These are phyloP conservation scores for Aspergillus sp. DNA, from an alignment of 2,329 filamentous ascomycete genomes.

Conservation along the genomic window DNA sequence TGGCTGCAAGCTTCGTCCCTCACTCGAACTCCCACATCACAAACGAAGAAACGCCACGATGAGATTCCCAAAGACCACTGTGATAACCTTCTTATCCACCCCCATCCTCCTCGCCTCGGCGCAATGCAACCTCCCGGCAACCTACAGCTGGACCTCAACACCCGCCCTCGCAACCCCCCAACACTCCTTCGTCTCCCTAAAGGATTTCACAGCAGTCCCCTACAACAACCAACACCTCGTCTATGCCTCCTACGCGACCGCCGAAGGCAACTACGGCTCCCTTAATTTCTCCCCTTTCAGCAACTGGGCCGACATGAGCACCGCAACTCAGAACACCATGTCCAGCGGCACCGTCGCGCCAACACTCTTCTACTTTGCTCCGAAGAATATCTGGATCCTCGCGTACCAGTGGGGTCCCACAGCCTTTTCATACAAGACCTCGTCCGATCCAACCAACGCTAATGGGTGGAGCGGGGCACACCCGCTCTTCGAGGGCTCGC, in stretches of 20 bases:
- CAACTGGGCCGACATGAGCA: conserved; percentile 58
- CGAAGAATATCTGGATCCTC: conserved; percentile 67
- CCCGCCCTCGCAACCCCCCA: conserved; percentile 57
- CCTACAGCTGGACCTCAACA: conserved; percentile 62
- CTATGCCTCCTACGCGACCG: conserved; percentile 58
- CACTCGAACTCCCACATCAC: no score
- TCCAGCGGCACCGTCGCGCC: conserved; percentile 57
- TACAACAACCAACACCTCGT: conserved; percentile 66
- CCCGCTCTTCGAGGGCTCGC: conserved; percentile 61
- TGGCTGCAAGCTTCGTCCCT: no score
- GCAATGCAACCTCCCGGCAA: conserved; percentile 58
- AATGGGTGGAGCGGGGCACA: conserved; percentile 62
- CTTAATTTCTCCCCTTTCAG: conserved; percentile 60
- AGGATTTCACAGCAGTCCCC: conserved; percentile 63
- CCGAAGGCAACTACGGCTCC: conserved; percentile 56
- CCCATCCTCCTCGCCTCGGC: background rate
- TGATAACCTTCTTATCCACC: no score
- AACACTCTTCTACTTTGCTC: conserved; percentile 65
- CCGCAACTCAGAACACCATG: conserved; percentile 60
- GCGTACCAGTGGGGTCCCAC: conserved; percentile 68
- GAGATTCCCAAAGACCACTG: no score
- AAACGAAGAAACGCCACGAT: no score
- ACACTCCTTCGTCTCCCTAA: conserved; percentile 61
- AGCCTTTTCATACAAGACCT: conserved; percentile 65
- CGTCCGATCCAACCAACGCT: conserved; percentile 59